These are phyloP conservation scores for Fusarium subtropicale DNA, from an alignment of 2,329 filamentous ascomycete species.

Conservation along the genomic window DNA sequence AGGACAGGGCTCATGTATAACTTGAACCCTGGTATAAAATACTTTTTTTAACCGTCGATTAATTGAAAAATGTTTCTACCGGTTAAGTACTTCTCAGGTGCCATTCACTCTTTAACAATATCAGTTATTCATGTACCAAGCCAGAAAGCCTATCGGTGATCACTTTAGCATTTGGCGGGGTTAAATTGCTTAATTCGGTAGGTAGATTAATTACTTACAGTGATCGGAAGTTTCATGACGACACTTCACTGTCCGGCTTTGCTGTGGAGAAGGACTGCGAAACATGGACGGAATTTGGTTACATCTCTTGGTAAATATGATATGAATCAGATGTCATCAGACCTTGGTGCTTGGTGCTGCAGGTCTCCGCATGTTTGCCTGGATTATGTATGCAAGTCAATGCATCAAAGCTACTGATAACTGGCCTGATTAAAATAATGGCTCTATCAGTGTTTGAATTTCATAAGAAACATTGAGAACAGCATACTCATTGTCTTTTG, in stretches of 20 bases:
- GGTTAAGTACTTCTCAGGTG: neutral
- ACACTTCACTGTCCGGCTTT: conserved; percentile 1
- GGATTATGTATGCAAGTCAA: neutral
- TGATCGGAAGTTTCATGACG: conserved; percentile 23
- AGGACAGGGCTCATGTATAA: too few relatives aligned
- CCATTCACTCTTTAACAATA: conserved; percentile 11
- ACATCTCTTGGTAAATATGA: conserved; percentile 5
- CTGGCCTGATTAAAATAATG: neutral
- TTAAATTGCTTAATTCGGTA: conserved; percentile 5
- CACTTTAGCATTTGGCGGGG: conserved; percentile 31
- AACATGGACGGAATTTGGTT: conserved; percentile 8
- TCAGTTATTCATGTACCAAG: conserved; percentile 1
- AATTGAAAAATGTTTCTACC: neutral
- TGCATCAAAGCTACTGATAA: neutral
- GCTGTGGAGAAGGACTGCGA: conserved; percentile 21
- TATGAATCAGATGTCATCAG: conserved; percentile 1
- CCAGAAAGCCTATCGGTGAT: neutral
- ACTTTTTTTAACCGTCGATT: neutral
- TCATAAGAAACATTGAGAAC: neutral
- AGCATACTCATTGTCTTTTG: neutral
- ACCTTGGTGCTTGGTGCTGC: neutral
- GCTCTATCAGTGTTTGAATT: neutral
- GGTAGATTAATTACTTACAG: neutral
- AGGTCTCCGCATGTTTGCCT: neutral
- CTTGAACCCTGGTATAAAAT: neutral